Evolutionary conservation across 805 yeast genomes (phyloP).

Genomic region (Saturnispora sanitii): DNA sequence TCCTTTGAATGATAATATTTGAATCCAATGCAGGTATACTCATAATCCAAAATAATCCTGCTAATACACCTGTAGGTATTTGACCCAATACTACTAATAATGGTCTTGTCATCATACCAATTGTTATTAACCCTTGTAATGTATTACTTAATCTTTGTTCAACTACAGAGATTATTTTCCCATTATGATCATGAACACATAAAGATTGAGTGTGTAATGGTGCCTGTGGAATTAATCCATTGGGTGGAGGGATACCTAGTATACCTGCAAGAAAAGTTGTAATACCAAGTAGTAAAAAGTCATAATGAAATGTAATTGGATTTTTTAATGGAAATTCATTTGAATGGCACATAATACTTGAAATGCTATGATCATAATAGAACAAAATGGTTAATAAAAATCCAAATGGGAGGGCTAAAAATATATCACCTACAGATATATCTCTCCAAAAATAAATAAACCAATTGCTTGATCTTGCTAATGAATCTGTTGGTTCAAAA

Average conservation of each 20-base stretch:
- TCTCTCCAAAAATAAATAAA: constrained; percentile 66
- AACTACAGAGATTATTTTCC: constrained; percentile 46
- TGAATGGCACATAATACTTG: constrained; percentile 86
- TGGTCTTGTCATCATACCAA: constrained; percentile 88
- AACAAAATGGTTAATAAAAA: constrained; percentile 72
- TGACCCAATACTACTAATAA: constrained; percentile 67
- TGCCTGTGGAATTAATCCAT: constrained; percentile 95
- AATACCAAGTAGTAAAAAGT: constrained; percentile 71
- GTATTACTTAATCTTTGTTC: constrained; percentile 86
- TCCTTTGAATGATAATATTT: constrained; percentile 53
- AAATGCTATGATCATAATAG: constrained; percentile 92
- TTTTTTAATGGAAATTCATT: constrained; percentile 70
- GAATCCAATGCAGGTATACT: constrained; percentile 69
- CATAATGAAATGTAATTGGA: constrained; percentile 91
- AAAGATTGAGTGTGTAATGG: constrained; percentile 83
- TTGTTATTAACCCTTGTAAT: constrained; percentile 70
- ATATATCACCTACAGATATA: constrained; percentile 62
- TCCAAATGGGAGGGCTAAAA: constrained; percentile 90
- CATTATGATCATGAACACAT: constrained; percentile 40
- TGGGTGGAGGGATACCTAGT: constrained; percentile 90
- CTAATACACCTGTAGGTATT: constrained; percentile 87
- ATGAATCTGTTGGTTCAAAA: constrained; percentile 57
- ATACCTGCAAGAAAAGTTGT: constrained; percentile 84
- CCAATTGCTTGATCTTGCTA: constrained; percentile 52
- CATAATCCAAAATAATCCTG: constrained; percentile 92